Base-by-base conservation (phyloP, 2,329 filamentous ascomycete genomes). In the Nothophaeocryptopus gaeumannii region DNA sequence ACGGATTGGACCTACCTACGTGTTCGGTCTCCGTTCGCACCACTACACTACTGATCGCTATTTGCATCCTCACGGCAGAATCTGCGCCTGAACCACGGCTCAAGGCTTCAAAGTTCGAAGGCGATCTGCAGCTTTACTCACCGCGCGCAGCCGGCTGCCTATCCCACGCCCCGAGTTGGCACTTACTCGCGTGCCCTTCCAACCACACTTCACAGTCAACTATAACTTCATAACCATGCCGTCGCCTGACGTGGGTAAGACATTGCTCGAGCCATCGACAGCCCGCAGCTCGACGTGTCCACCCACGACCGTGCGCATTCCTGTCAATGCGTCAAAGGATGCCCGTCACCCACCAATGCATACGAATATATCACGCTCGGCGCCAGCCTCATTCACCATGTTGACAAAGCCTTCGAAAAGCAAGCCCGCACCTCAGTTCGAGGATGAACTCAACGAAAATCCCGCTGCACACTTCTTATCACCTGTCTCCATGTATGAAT, bases 381-480 rank as follows among this genome's bases (percentile, higher is more conserved):
- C 45, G 13, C 38, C 49, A 36, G 35, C 51, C 31, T 41, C 32
- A 33, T 31, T 33, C 43, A 39, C 51, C 43, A 26, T 26, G 20
- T 7, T 26, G 4, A 51, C 46, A 16, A 53, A 51, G 47, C 46
- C 57, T 14, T 48, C 39, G 11, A 39, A 35, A 14, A 39, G 33
- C 31, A 32, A 34, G n/a, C 38, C 29, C 32, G n/a, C 33, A 15
- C 33, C 39, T 45, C 47, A 50, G 20, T 60, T 60, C 50, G 59
- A 63, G 49, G 58, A 61, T 51, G 63, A 66, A 40, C 52, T 66
- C 39, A 54, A 65, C 45, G 50, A 62, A 20, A 55, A 64, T 50
- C 64, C 64, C 2, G 60, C 63, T 15, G 53, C 61, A 20, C 59
- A 65, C 53, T 66, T 66, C 53, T 51, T 67, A 8, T 63, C 63